Evolutionary conservation across 805 yeast genomes (phyloP), one percentile per base, ranked within the genome.

Genomic region (Suhomyces tanzawaensis): DNA sequence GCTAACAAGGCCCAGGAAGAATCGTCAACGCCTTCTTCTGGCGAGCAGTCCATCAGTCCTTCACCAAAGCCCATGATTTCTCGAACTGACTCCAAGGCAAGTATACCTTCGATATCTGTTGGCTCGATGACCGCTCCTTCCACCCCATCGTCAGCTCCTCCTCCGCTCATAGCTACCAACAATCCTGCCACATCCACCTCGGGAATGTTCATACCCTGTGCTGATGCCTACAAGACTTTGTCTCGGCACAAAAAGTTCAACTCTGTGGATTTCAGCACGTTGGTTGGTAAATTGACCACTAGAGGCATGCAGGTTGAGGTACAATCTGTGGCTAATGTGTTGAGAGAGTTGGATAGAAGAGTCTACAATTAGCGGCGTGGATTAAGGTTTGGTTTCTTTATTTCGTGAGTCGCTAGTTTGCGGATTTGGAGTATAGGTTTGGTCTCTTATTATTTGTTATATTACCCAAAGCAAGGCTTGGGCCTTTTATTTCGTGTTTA

Each of bases 221-320:
- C 90, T 11, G 95, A 89, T 52, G 96, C 96, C 0, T 89, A 87
- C 63, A 84, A 82, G 60, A 86, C 95, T 2, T 72, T 90, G 36
- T 80, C 90, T 22, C 70, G 95, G 40, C 96, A 88, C 58, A 82
- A 83, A 52, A 78, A 81, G 48, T 87, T 87, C 62, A 74, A 77
- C 41, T 69, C 77, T 6, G 86, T 82, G 14, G 93, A 86, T 45
- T 79, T 87, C 53, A 77, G 84, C 38, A 76, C 81, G 2, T 66
- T 87, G 44, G 89, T 87, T 4, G 85, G 85, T 11, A 78, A 82
- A 49, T 71, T 88, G 47, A 79, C 83, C 21, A 85, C 95, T 1
- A 69, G 84, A 45, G 96, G 95, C 3, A 85, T 85, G 83, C 87
- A 83, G 52, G 95, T 89, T 32, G 96, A 89, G 53, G 95, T 85